Base-by-base conservation (phyloP, 2,329 filamentous ascomycete species). In the Xylaria digitata region DNA sequence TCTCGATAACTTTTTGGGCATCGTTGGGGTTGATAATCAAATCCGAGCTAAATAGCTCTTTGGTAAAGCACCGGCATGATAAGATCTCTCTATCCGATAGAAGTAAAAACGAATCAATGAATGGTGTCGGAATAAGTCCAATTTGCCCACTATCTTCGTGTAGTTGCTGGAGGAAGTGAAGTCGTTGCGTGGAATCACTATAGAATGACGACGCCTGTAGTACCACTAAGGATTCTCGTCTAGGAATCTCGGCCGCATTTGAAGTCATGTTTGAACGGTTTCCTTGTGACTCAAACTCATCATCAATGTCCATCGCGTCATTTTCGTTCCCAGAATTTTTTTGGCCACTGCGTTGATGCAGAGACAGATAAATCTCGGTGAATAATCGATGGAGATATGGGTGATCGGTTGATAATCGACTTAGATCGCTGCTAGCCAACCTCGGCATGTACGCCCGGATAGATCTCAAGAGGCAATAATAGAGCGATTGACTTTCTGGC, bases 251-350 rank as follows among this genome's bases (percentile, higher is more conserved):
- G 21, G 78, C 72, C 1, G 70, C 65, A 37, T 78, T 80, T 34
- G 80, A 76, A 1, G 75, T 67, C 17, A 77, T 75, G 55, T 80
- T 82, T 30, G 76, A 79, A 26, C 82, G 82, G 68, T 84, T 89
- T 59, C 81, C 81, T 70, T 90, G 87, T 0, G 88, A 88, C 46
- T 87, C 86, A 61, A 90, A 89, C 1, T 86, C 86, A 13, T 86
- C 83, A 72, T 93, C 91, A 5, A 93, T 60, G 37, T 76, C 75
- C 73, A 76, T 76, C 32, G 65, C 67, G 42, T 76, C 75, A 43
- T 68, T 65, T 26, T 71, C 65, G 3, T 73, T 59, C 11, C 53
- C 9, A 1, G 77, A 78, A 0, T 75, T 75, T 55, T 80, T 79
- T 30, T 76, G 77, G 6, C 69, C 60, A 8, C 74, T 67, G 54